Percentiles rank a stretch among this genome's conserved stretches.
Conservation (phyloP, 257 asterid genomes). For the Nicotiana noctiflora region DNA sequence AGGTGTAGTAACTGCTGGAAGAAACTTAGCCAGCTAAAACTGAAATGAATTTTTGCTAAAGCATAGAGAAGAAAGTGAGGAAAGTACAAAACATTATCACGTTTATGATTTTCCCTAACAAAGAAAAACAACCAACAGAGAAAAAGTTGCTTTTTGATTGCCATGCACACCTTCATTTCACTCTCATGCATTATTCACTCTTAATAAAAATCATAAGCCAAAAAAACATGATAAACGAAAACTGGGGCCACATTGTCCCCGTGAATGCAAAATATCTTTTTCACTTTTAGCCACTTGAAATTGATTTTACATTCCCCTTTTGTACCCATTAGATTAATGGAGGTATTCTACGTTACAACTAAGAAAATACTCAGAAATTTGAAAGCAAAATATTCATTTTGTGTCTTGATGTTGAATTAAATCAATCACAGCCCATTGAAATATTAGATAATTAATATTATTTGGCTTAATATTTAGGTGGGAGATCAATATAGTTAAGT, state of each 20-base stretch:
- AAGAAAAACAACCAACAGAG: not conserved
- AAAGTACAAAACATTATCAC: not conserved
- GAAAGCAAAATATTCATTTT: not conserved
- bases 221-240: slow-evolving; percentile 7
- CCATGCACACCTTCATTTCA: slow-evolving; percentile 13
- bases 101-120: slow-evolving; percentile 6
- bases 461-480: not conserved
- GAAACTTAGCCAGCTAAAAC: slow-evolving; percentile 7
- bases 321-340: not conserved
- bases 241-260: not conserved
- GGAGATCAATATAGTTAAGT: not conserved
- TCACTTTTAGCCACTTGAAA: slow-evolving; percentile 1
- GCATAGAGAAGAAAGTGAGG: not conserved
- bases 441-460: not conserved
- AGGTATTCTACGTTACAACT: not conserved
- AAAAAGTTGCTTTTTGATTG: not conserved
- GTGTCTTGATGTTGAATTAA: not conserved
- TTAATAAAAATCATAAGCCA: not conserved
- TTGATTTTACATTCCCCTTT: not conserved
- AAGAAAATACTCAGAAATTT: not conserved
- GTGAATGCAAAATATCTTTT: not conserved
- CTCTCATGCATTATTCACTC: not conserved
- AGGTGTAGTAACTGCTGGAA: too few species aligned
- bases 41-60: slow-evolving; percentile 4
- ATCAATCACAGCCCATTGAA: not conserved